These are phyloP conservation scores for Lepidium campestre DNA, from an alignment of 441 rosid species.

Conservation along the genomic window DNA sequence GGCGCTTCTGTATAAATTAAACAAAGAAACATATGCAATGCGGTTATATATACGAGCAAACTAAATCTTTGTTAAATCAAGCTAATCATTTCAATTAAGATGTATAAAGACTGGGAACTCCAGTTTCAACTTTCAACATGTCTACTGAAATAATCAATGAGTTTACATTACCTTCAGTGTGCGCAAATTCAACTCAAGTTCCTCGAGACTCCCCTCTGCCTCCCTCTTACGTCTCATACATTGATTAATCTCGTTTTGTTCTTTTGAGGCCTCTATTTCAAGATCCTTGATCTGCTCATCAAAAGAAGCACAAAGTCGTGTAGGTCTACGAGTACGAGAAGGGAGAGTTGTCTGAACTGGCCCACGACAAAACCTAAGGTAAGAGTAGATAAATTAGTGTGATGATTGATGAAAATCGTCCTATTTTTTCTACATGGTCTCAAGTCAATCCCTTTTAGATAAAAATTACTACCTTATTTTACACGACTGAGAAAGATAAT, in stretches of 20 bases:
- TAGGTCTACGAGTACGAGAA: conserved; percentile 43
- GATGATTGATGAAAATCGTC: neutral
- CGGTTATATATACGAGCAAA: neutral
- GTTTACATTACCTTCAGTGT: conserved; percentile 43
- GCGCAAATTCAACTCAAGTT: conserved; percentile 40
- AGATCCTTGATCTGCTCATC: conserved; percentile 74
- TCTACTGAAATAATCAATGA: conserved; percentile 1
- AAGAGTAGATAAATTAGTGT: conserved; percentile 8
- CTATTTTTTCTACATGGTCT: neutral
- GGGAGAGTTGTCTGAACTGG: conserved; percentile 92
- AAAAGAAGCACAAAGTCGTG: conserved; percentile 80
- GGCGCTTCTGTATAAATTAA: conserved; percentile 46
- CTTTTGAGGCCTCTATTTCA: conserved; percentile 36
- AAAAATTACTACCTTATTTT: neutral
- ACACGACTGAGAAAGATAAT: neutral
- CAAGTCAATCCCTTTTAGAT: neutral
- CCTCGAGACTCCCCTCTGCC: conserved; percentile 40
- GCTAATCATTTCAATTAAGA: conserved; percentile 4
- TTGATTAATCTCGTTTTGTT: conserved; percentile 40
- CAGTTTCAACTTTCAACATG: neutral
- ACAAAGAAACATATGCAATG: conserved; percentile 12
- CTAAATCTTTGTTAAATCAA: neutral
- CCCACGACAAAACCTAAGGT: conserved; percentile 79
- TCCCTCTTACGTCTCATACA: conserved; percentile 60
- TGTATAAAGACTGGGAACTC: neutral